A percentile compares a stretch with the other conserved stretches of the same genome.
These are phyloP conservation scores for Mycena olivaceomarginata DNA, from an alignment of 768 basidiomycete genomes.

Conservation along the genomic window DNA sequence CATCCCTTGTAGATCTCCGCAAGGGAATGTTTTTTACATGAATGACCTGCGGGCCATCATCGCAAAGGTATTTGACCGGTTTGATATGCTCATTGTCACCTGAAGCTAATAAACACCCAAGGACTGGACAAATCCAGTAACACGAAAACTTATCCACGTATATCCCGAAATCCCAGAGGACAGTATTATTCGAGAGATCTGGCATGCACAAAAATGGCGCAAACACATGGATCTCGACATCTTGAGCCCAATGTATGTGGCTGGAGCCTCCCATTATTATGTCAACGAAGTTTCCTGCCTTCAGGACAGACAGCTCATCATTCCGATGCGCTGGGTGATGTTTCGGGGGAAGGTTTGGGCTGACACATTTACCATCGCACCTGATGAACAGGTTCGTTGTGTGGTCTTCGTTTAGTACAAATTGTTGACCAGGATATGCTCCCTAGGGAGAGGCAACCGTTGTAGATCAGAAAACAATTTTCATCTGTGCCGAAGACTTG, in stretches of 20 bases:
- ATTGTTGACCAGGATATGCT: neutral
- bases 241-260: neutral
- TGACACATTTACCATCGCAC: neutral
- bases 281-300: neutral
- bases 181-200: conserved; percentile 10
- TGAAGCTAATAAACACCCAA: neutral
- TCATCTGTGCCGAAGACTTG: neutral
- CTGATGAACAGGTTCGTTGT: neutral
- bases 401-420: neutral
- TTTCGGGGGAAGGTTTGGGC: neutral
- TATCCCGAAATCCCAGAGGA: conserved; percentile 26
- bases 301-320: neutral
- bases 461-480: neutral
- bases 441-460: neutral
- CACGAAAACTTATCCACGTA: neutral
- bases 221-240: conserved; percentile 11
- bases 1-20: neutral
- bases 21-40: conserved; percentile 12
- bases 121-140: conserved; percentile 19
- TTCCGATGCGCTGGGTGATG: neutral
- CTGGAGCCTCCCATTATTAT: neutral
- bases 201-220: conserved; percentile 5
- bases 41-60: conserved; percentile 10
- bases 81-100: neutral
- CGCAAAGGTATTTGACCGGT: neutral